Conservation (phyloP, 179 eudicot species). For the Beta corolliflora region DNA sequence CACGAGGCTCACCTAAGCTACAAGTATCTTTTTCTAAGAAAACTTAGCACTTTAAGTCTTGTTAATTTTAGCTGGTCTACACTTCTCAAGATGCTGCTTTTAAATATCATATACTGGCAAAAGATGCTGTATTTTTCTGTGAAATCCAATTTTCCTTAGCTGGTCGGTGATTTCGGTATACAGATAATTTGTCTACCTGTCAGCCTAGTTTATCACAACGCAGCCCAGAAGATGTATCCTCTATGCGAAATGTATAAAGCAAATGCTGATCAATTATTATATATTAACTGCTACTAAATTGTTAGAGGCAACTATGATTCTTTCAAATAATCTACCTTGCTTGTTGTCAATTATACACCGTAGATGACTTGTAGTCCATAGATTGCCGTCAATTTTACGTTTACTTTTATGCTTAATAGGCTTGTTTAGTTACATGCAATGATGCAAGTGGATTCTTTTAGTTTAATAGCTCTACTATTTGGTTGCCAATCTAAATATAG, state of each 20-base stretch:
- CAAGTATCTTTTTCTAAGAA: not conserved
- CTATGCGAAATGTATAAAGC: not conserved
- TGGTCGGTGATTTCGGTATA: not conserved
- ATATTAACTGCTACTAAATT: not conserved
- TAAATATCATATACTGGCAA: not conserved
- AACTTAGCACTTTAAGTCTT: too few species aligned
- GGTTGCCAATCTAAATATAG: too few species aligned
- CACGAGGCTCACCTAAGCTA: not conserved
- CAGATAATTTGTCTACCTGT: not conserved
- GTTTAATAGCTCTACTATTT: too few species aligned
- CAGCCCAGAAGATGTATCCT: slow-evolving; percentile 1
- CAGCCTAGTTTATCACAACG: not conserved
- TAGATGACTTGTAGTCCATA: too few species aligned
- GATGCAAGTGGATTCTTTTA: too few species aligned
- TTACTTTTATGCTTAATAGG: not conserved
- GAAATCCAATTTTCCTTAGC: not conserved
- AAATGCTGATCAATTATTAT: not conserved
- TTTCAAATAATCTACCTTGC: too few species aligned
- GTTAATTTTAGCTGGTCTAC: not conserved
- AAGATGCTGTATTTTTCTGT: not conserved
- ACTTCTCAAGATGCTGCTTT: too few species aligned
- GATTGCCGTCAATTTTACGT: too few species aligned
- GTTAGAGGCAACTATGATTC: too few species aligned
- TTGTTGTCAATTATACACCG: too few species aligned
- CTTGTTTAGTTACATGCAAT: too few species aligned